Percentiles rank a stretch among this genome's conserved stretches.
Evolutionary conservation across 805 yeast species (phyloP).

Genomic region (Candida caryicola): DNA sequence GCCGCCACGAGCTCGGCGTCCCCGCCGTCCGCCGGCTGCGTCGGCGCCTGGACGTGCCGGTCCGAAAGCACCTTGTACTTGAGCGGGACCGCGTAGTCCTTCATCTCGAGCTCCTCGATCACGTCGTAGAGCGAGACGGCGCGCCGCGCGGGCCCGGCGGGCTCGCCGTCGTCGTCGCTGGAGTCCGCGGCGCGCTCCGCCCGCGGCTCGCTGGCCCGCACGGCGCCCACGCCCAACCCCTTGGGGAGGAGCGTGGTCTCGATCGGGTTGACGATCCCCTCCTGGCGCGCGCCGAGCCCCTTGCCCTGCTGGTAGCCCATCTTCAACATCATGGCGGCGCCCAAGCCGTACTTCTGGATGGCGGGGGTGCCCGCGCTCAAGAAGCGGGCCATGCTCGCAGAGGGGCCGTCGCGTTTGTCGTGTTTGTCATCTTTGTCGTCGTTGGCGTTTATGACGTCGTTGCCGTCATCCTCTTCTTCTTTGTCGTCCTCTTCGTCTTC

Average conservation of each 20-base stretch:
- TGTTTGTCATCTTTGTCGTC: background rate
- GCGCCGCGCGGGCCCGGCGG: constrained; percentile 11
- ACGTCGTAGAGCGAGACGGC: constrained; percentile 24
- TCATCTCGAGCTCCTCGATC: constrained; percentile 34
- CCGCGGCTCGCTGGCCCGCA: constrained; percentile 18
- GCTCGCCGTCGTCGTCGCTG: constrained; percentile 20
- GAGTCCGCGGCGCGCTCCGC: constrained; percentile 15
- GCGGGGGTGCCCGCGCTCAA: background rate
- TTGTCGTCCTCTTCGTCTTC: constrained; percentile 11
- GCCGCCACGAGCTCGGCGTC: constrained; percentile 12
- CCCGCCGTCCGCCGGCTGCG: no score
- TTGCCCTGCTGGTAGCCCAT: constrained; percentile 88
- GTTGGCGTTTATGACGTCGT: constrained; percentile 33
- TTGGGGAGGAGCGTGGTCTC: constrained; percentile 64
- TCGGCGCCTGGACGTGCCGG: no score
- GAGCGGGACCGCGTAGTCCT: constrained; percentile 35
- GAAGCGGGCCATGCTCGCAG: background rate
- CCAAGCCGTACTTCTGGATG: constrained; percentile 64
- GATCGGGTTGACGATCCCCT: constrained; percentile 81
- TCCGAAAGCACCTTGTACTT: constrained; percentile 35
- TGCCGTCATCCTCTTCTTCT: constrained; percentile 35
- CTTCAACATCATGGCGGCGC: constrained; percentile 68
- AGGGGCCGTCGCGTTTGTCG: background rate
- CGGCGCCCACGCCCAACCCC: constrained; percentile 74
- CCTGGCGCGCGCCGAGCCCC: constrained; percentile 73